A percentile compares a stretch with the other conserved stretches of the same genome.
These are phyloP conservation scores for Hypsizygus marmoreus DNA, from an alignment of 768 basidiomycete species.

Conservation along the genomic window DNA sequence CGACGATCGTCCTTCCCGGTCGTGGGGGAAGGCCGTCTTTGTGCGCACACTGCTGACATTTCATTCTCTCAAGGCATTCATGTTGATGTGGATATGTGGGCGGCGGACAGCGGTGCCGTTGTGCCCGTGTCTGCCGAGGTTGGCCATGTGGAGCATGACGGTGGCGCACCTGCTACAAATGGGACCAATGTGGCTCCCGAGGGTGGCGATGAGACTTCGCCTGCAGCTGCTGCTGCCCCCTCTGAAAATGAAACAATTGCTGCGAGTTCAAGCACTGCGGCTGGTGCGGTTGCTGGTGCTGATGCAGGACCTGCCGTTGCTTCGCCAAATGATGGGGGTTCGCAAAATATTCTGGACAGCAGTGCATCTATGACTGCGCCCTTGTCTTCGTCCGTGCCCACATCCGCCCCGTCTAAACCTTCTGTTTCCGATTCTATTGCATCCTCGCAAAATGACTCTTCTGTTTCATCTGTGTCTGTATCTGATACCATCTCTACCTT, in stretches of 20 bases:
- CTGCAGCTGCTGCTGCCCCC: conserved; percentile 20
- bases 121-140: conserved; percentile 16
- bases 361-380: conserved; percentile 15
- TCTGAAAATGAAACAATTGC: conserved; percentile 5
- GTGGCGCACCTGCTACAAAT: conserved; percentile 3
- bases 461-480: conserved; percentile 50
- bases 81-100: conserved; percentile 40
- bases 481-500: conserved; percentile 41
- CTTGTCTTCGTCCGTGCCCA: conserved; percentile 7
- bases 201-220: conserved; percentile 22
- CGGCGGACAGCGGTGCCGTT: conserved; percentile 33
- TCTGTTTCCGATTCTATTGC: conserved; percentile 32
- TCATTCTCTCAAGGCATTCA: conserved; percentile 51
- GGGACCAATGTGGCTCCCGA: conserved; percentile 19
- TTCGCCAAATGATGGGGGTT: conserved; percentile 19
- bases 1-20: conserved; percentile 42
- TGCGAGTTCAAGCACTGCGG: conserved; percentile 3
- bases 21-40: conserved; percentile 43
- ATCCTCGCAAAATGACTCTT: conserved; percentile 33
- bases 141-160: conserved; percentile 22
- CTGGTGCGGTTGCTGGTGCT: conserved; percentile 10
- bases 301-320: conserved; percentile 19
- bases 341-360: conserved; percentile 13
- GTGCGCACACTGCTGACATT: conserved; percentile 64
- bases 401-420: conserved; percentile 11